phyloP scores from a whole-genome alignment of 352 stramenopile genomes.

The Phytophthora fragariae region DNA sequence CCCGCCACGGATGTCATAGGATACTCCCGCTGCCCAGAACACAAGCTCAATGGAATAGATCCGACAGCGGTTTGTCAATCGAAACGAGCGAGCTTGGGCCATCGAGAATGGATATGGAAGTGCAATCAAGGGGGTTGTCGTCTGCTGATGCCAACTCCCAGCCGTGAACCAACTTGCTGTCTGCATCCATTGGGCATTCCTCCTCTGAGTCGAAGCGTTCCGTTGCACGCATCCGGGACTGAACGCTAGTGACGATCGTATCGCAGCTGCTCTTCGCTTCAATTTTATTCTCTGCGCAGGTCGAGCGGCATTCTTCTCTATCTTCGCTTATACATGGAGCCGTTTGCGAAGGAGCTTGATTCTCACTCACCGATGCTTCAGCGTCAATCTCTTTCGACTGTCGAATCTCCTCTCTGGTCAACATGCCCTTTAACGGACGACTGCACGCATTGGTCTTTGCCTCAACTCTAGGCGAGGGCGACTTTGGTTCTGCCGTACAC shows the following conservation, averaged over 20 bases:
- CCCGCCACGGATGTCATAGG: too few relatives aligned
- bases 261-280: neutral
- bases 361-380: neutral
- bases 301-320: neutral
- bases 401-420: neutral
- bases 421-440: neutral
- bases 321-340: neutral
- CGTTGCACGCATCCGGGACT: neutral
- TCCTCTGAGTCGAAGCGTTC: neutral
- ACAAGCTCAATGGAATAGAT: slow-evolving; percentile 24
- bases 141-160: slow-evolving; percentile 18
- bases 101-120: slow-evolving; percentile 44
- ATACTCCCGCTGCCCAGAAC: too few relatives aligned
- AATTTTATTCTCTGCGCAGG: neutral
- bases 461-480: slow-evolving; percentile 1
- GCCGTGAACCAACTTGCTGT: slow-evolving; percentile 39
- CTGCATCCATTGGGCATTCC: slow-evolving; percentile 34
- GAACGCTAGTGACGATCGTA: neutral
- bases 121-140: slow-evolving; percentile 35
- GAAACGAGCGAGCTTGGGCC: slow-evolving; percentile 41
- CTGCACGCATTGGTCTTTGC: neutral
- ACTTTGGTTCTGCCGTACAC: neutral
- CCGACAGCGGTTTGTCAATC: slow-evolving; percentile 22
- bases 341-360: neutral
- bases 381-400: neutral